Base-by-base conservation (phyloP, 352 stramenopile genomes). In the Pythium dissotocum region DNA sequence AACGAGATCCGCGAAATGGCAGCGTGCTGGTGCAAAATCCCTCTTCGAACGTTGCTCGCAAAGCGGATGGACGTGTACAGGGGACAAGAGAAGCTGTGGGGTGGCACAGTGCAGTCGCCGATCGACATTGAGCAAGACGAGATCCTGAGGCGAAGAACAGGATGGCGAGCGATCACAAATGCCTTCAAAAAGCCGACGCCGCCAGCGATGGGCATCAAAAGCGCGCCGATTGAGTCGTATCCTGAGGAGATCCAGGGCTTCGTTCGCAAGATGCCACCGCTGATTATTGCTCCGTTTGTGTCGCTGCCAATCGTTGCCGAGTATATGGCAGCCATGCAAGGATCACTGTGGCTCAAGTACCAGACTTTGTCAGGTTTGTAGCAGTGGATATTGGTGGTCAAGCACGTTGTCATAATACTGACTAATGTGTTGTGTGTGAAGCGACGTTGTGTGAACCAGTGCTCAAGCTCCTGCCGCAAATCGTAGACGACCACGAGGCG, bases 11-110 rank as follows among this genome's bases (percentile, higher is more conserved):
- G 80, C 28, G 85, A 94, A 69, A 90, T 94, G 85, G 78, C 88
- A 4, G 87, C 82, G 24, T 91, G 83, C 53, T 94, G 85, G 85
- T 87, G 82, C 61, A 94, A 94, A 59, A 83, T 94, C 14, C 85
- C 85, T 7, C 56, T 92, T 8, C 69, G 70, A 8, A 77, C 78
- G 12, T 58, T 94, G 13, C 61, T 94, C 6, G 72, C 79, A 0
- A 81, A 82, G 30, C 75, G 77, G 0, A 59, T 67, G 9, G 83
- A 83, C 9, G 67, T 89, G 49, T 69, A 85, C 24, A 83, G 85
- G 7, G 65, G 66, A 16, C 82, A 83, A 26, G 66, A 89, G 30
- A 86, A 86, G 21, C 63, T 94, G 0, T 90, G 79, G 75, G 85
- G 85, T 36, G 85, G 85, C 0, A 91, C 85, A 8, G 79, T 84